These are phyloP conservation scores for Tulasnella sp. DNA, from an alignment of 768 basidiomycete species.

Conservation along the genomic window DNA sequence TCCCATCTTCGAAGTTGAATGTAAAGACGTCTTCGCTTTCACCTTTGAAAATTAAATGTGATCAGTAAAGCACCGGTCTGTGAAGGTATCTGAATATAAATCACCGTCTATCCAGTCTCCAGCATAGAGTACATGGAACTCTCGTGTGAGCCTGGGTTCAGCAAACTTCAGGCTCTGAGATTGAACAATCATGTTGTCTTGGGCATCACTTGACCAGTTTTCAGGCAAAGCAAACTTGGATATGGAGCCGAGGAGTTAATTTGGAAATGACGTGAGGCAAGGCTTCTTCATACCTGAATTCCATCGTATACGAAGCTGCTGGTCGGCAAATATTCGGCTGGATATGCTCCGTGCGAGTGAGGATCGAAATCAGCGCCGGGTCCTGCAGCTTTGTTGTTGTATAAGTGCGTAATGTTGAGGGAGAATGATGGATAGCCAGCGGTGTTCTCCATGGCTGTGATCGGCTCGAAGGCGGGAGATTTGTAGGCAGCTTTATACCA, in stretches of 20 bases:
- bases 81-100: not conserved
- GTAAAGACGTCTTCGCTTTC: constrained; percentile 39
- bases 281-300: constrained; percentile 3
- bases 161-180: constrained; percentile 33
- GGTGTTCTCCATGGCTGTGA: too few species aligned
- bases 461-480: too few species aligned
- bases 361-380: constrained; percentile 18
- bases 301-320: constrained; percentile 8
- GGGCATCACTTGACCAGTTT: constrained; percentile 1
- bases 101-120: constrained; percentile 34
- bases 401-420: constrained; percentile 14
- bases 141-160: constrained; percentile 23
- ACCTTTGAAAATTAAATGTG: constrained; percentile 32
- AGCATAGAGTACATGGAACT: constrained; percentile 39
- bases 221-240: not conserved
- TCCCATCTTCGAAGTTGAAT: constrained; percentile 23
- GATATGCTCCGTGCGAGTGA: constrained; percentile 7
- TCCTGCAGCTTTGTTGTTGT: constrained; percentile 19
- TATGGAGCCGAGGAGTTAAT: not conserved
- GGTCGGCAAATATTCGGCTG: constrained; percentile 13
- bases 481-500: too few species aligned
- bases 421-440: constrained; percentile 14
- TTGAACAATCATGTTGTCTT: constrained; percentile 39
- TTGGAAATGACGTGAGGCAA: too few species aligned
- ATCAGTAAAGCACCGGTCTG: too few species aligned